Evolutionary conservation across 768 basidiomycete genomes (phyloP), one percentile per base, ranked within the genome.

Genomic region (Glaciozyma martinii): DNA sequence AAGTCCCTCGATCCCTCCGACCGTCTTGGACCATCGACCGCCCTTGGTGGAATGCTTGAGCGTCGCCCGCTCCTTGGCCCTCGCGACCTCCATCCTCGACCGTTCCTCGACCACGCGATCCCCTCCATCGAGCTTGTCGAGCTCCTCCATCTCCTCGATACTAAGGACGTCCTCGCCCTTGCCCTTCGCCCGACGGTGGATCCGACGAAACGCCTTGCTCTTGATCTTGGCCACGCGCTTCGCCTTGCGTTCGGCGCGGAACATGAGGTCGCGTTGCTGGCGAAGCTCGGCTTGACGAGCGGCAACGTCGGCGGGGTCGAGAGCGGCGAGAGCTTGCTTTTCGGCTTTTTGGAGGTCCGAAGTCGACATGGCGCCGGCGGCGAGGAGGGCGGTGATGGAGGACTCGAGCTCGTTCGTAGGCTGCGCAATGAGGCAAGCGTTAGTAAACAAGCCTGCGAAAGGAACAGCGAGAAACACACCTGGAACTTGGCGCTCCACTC

Each of bases 211-310:
- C 3, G 89, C 84, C 78, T 91, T 94, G 76, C 87, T 90, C 80
- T 98, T 98, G 78, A 99, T 99, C 79, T 93, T 97, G 27, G 86
- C 84, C 23, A 94, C 80, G 23, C 93, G 84, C 74, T 88, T 88
- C 23, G 91, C 89, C 75, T 94, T 92, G 43, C 83, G 79, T 71
- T 97, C 94, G 0, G 90, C 90, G 7, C 93, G 85, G 78, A 94
- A 95, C 80, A 91, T 86, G 47, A 97, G 81, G 71, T 95, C 93
- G 25, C 94, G 86, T 83, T 90, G 89, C 74, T 85, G 84, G 43
- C 88, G 84, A 16, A 99, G 82, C 72, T 91, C 89, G 3, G 81
- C 82, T 2, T 90, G 85, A 1, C 92, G 85, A 9, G 84, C 82
- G 6, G 84, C 83, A 47, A 95, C 87, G 73, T 95, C 93, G 74